These are phyloP conservation scores for Solanum sejunctum DNA, from an alignment of 257 asterid genomes.

Conservation along the genomic window DNA sequence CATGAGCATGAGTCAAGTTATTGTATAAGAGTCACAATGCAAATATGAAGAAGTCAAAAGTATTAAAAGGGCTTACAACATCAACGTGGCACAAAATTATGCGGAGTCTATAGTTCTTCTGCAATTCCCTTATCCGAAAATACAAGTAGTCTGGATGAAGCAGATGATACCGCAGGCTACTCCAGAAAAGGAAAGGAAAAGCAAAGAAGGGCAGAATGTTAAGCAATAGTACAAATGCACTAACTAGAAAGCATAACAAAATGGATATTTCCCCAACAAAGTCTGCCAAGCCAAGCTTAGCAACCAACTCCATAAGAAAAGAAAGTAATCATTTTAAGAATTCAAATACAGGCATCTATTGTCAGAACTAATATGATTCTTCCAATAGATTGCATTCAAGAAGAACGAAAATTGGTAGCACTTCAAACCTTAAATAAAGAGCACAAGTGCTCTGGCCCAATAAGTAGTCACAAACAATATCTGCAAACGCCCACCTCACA, in stretches of 20 bases:
- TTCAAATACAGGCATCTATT: background rate
- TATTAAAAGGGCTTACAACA: conserved; percentile 43
- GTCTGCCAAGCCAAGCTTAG: background rate
- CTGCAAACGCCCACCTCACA: conserved; percentile 85
- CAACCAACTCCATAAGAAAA: background rate
- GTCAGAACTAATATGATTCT: background rate
- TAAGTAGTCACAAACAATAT: conserved; percentile 66
- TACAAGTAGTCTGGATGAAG: conserved; percentile 97
- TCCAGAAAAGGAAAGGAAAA: conserved; percentile 5
- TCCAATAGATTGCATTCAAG: background rate
- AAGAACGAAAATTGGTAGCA: background rate
- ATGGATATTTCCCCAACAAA: background rate
- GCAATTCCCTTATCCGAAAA: conserved; percentile 89
- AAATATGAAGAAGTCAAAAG: background rate
- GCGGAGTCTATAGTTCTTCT: conserved; percentile 80
- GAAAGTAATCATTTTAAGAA: background rate
- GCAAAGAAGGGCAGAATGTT: background rate
- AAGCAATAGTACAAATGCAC: background rate
- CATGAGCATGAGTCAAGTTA: background rate
- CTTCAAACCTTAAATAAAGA: conserved; percentile 70
- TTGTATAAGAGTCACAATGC: background rate
- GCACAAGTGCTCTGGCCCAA: conserved; percentile 79
- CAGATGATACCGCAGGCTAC: conserved; percentile 90
- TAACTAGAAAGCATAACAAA: background rate
- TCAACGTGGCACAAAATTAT: conserved; percentile 93